Evolutionary conservation across 371 early-diverging fungal genomes (phyloP).

Genomic region (Rhizomucor miehei): DNA sequence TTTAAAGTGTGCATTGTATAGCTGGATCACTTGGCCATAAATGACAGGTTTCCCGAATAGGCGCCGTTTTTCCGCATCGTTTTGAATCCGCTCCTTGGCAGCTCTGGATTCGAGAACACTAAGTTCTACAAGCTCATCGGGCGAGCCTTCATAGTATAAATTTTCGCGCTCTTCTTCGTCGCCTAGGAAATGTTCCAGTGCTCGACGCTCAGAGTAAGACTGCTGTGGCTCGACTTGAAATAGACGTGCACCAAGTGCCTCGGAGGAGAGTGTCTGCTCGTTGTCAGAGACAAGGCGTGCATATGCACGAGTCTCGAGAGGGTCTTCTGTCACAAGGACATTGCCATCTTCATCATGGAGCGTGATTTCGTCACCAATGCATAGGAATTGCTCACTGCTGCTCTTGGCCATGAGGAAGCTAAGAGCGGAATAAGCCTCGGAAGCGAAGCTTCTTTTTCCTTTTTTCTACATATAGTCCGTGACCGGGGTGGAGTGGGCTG

Average conservation of each 20-base stretch:
- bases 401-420: too few relatives aligned
- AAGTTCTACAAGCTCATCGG: constrained; percentile 26
- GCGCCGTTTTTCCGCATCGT: constrained; percentile 35
- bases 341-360: constrained; percentile 30
- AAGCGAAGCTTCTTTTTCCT: too few relatives aligned
- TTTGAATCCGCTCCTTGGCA: constrained; percentile 30
- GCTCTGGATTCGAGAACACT: constrained; percentile 23
- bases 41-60: constrained; percentile 44
- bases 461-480: too few relatives aligned
- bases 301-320: constrained; percentile 32
- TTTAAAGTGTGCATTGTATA: constrained; percentile 44
- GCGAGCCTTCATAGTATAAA: constrained; percentile 19
- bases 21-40: constrained; percentile 53
- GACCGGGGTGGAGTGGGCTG: too few relatives aligned
- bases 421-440: too few relatives aligned
- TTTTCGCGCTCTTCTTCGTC: constrained; percentile 20
- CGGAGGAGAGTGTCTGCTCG: constrained; percentile 9
- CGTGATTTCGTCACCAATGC: constrained; percentile 34
- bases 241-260: constrained; percentile 28
- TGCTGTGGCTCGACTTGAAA: constrained; percentile 39
- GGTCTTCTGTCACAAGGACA: constrained; percentile 31
- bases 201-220: constrained; percentile 22
- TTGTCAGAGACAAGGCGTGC: constrained; percentile 15
- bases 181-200: constrained; percentile 25
- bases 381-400: constrained; percentile 22